Percentiles rank a stretch among this genome's conserved stretches.
Evolutionary conservation across 2,329 filamentous ascomycete species (phyloP).

Genomic region (Fusarium irregulare): DNA sequence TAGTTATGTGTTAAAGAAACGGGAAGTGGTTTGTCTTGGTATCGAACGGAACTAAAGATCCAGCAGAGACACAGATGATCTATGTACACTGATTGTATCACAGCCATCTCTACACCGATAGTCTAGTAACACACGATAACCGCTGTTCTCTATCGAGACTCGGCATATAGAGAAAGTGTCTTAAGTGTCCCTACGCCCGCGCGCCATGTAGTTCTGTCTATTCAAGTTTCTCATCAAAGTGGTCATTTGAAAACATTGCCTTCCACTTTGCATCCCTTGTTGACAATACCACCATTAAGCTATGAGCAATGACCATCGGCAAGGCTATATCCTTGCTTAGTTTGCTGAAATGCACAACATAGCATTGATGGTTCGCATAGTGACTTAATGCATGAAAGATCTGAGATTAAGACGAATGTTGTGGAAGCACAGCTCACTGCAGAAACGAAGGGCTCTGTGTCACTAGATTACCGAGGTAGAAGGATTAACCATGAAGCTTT

Average conservation of each 20-base stretch:
- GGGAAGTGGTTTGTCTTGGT: not conserved
- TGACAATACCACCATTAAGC: not conserved
- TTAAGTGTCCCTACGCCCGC: not conserved
- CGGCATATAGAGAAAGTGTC: not conserved
- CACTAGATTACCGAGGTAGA: not conserved
- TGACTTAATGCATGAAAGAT: not conserved
- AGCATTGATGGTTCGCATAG: not conserved
- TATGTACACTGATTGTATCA: not conserved
- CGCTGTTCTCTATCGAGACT: not conserved
- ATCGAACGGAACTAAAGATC: not conserved
- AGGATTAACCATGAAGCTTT: not conserved
- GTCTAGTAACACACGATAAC: not conserved
- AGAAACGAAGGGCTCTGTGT: not conserved
- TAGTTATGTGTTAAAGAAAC: not conserved
- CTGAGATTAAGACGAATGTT: not conserved
- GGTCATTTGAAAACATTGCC: not conserved
- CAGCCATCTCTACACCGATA: not conserved
- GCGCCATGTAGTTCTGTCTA: not conserved
- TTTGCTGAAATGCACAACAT: not conserved
- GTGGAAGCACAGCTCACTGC: not conserved
- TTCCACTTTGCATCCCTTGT: not conserved
- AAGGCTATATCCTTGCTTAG: not conserved
- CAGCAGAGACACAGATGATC: not conserved
- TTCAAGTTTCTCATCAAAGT: not conserved
- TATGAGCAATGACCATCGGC: not conserved